Evolutionary conservation across 352 stramenopile species (phyloP), one percentile per base, ranked within the genome.

Genomic region (Phytophthora megakarya): DNA sequence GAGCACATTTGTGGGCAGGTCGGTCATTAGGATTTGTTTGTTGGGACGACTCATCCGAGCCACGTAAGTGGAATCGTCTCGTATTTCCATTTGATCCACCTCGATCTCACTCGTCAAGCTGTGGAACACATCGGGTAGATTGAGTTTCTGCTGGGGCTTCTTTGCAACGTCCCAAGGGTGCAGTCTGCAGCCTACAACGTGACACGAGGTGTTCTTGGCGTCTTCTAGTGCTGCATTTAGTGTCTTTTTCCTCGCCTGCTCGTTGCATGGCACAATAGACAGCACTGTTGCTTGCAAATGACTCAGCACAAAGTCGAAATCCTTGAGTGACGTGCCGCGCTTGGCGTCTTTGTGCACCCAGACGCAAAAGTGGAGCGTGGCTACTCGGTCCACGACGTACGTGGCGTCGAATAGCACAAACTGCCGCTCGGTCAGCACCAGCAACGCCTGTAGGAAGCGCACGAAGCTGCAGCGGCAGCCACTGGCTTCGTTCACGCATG

Each of bases 111-210:
- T 81, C 33, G 70, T 85, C 28, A 95, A 76, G 21, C 70, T 86
- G 23, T 76, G 62, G 51, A 95, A 93, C 4, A 95, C 76, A 21
- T 92, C 85, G 15, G 75, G 66, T n/a, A 93, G 69, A 25, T 75
- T 71, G 43, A 88, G 50, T 23, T 77, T 81, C 21, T 61, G 40
- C 5, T 70, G 66, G 19, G 45, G 38, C 15, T 47, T 18, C 10
- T 51, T 65, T 5, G 44, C 38, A 1, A 65, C 53, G 22, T 64
- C 35, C 45, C 60, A 50, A 39, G 44, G 57, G 33, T 92, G 84
- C 57, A 90, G 40, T 49, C 73, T 65, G 49, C 84, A 92, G 25
- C 81, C 81, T 0, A 90, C 61, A 21, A 92, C 84, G 55, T 92
- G 84, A 61, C 84, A 92, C 26, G 58, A 67, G 51, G 69, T 92